These are phyloP conservation scores for Suhomyces xylopsoci DNA, from an alignment of 805 yeast genomes.

Conservation along the genomic window DNA sequence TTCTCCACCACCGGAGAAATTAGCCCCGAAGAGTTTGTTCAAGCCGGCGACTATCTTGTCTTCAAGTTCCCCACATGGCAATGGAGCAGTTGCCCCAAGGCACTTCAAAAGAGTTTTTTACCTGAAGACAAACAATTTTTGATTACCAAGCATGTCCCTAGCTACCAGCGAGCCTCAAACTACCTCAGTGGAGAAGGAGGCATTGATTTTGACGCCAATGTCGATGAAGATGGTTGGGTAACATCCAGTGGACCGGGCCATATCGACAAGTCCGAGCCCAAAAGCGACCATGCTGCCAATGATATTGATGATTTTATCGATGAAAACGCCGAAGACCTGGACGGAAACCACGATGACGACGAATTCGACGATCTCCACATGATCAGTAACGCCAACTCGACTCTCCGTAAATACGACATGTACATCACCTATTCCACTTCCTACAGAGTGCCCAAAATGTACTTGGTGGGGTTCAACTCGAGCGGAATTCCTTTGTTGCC, in stretches of 20 bases:
- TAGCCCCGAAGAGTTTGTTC: constrained; percentile 92
- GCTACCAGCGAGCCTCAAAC: constrained; percentile 64
- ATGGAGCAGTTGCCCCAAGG: constrained; percentile 53
- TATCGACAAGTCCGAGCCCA: background rate
- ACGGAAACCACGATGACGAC: constrained; percentile 32
- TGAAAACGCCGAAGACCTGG: constrained; percentile 39
- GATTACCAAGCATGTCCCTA: constrained; percentile 87
- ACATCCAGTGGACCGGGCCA: constrained; percentile 11
- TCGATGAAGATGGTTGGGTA: constrained; percentile 58
- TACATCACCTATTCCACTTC: constrained; percentile 93
- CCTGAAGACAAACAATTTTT: constrained; percentile 86
- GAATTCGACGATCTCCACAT: constrained; percentile 31
- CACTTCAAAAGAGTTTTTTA: constrained; percentile 57
- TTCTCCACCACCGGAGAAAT: constrained; percentile 86
- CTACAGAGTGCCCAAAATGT: constrained; percentile 93
- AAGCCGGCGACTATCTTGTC: constrained; percentile 90
- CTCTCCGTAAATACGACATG: constrained; percentile 74
- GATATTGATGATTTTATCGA: constrained; percentile 49
- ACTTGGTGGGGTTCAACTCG: constrained; percentile 79
- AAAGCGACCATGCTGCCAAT: constrained; percentile 12
- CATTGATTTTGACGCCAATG: constrained; percentile 30
- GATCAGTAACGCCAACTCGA: constrained; percentile 28
- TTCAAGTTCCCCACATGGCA: constrained; percentile 96
- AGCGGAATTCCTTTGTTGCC: constrained; percentile 87
- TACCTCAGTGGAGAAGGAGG: constrained; percentile 45